Base-by-base conservation (phyloP, 805 yeast genomes). In the Komagataella kurtzmanii region DNA sequence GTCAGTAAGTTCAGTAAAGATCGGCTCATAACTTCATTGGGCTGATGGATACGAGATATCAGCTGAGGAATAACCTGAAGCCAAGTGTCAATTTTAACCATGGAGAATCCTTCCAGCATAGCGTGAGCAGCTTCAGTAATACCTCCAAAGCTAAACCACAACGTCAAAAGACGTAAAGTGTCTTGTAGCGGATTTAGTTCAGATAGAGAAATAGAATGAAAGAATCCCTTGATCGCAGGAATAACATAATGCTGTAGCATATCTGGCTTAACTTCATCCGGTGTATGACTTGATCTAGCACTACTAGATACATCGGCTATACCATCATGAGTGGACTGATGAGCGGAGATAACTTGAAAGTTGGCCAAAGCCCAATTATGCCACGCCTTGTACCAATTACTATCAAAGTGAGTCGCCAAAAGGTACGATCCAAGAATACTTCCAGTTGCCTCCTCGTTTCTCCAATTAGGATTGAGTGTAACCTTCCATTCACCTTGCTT, bases 401-500 rank as follows among this genome's bases (percentile, higher is more conserved):
- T 74, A 63, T 93, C 97, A 65, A 93, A 91, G 63, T 90, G 97
- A 0, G 99, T 91, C 0, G 99, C 98, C 56, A 93, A 72, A 52
- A 93, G 70, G 63, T 88, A 93, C 0, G 97, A 89, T 10, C 97
- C 96, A 54, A 93, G 69, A 56, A 93, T 88, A 30, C 40, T 30
- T 1, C 90, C 85, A 47, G 88, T 90, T 6, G 71, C 65, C 53
- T 77, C 79, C 55, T 82, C 85, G 7, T 80, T 75, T 54, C 87
- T 77, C 98, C 98, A 91, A 55, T 79, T 79, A 49, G 73, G 76
- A 53, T 85, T 84, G 57, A 91, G 67, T 0, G 85, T 83, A 54
- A 91, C 86, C 62, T 89, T 93, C 99, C 99, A 93, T 65, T 93
- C 97, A 58, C 99, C 99, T 68, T 93, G 99, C 61, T 93, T 95